Base-by-base conservation (phyloP, 192 early-diverging fungal genomes). In the Powellomyces hirtus region DNA sequence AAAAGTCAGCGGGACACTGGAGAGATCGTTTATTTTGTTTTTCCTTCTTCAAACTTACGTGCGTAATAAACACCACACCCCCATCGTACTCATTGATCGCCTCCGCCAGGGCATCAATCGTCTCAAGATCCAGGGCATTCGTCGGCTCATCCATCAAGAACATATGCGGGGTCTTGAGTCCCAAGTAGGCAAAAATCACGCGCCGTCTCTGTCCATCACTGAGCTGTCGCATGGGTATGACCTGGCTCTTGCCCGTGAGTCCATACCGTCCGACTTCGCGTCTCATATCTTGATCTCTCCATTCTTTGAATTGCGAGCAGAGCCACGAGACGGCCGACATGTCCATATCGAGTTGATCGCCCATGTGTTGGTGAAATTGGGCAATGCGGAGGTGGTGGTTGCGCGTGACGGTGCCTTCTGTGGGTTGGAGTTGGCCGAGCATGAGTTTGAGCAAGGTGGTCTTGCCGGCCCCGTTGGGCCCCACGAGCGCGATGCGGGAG, bases 111-210 rank as follows among this genome's bases (percentile, higher is more conserved):
- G 55, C 86, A 58, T 81, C 88, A 16, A 89, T 71, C 2, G 87
- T 73, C 29, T 90, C 88, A 50, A 85, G 75, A 72, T 90, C 88
- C 74, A 90, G 75, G 68, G 81, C 87, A 74, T 89, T 74, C 55
- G 89, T 95, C 62, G 93, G 93, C 81, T 93, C 91, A 75, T 95
- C 93, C 70, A 95, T 83, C 58, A 94, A 83, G 74, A 95, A 88
- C 62, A 90, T 83, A 56, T 91, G 81, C 77, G 89, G 90, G 74
- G 88, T 90, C 82, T 87, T 88, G 72, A 90, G 84, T 59, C 88
- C 88, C 75, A 80, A 80, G 53, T 85, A 87, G 38, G 86, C 71
- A 73, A 80, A 83, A 62, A 77, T 71, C 70, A 88, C 84, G 60
- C 82, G 85, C 66, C 62, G 78, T 61, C 79, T 59, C 62, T 78